Conservation (phyloP, 2,329 filamentous ascomycete genomes). For the Scedosporium boydii region DNA sequence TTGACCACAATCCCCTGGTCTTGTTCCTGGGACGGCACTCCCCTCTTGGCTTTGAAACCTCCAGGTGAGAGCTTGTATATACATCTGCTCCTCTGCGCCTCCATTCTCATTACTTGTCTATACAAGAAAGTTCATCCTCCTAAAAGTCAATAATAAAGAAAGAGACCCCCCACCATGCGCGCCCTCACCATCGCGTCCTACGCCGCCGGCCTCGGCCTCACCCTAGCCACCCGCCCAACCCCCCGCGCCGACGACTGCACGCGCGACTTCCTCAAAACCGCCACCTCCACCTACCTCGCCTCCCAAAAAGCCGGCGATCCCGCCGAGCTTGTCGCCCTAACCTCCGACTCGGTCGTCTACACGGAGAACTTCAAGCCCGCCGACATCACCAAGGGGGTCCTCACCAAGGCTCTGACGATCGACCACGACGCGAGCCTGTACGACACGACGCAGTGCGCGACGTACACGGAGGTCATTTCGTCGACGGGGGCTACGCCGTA, state of each 20-base stretch:
- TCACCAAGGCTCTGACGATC: constrained; percentile 21
- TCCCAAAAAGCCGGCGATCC: constrained; percentile 15
- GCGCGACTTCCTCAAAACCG: constrained; percentile 5
- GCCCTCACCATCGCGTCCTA: neutral
- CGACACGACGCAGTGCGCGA: constrained; percentile 27
- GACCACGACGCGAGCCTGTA: constrained; percentile 25
- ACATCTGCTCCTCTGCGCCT: too few relatives aligned
- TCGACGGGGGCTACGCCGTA: constrained; percentile 19
- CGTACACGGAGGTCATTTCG: constrained; percentile 25
- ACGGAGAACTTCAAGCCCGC: constrained; percentile 23
- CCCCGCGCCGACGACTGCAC: constrained; percentile 1
- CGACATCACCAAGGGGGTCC: constrained; percentile 18
- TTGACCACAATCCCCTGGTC: too few relatives aligned
- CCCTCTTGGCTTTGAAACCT: too few relatives aligned
- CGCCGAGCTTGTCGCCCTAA: constrained; percentile 7
- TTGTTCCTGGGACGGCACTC: too few relatives aligned
- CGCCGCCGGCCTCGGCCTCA: neutral
- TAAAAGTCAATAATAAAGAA: neutral
- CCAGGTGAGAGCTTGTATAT: too few relatives aligned
- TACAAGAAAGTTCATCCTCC: neutral
- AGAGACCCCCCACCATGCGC: neutral
- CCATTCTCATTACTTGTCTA: too few relatives aligned
- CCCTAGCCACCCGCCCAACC: neutral
- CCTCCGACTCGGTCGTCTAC: constrained; percentile 13
- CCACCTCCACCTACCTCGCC: constrained; percentile 11